phyloP scores from a whole-genome alignment of 768 basidiomycete genomes.

The Boletus pseudopeckii region DNA sequence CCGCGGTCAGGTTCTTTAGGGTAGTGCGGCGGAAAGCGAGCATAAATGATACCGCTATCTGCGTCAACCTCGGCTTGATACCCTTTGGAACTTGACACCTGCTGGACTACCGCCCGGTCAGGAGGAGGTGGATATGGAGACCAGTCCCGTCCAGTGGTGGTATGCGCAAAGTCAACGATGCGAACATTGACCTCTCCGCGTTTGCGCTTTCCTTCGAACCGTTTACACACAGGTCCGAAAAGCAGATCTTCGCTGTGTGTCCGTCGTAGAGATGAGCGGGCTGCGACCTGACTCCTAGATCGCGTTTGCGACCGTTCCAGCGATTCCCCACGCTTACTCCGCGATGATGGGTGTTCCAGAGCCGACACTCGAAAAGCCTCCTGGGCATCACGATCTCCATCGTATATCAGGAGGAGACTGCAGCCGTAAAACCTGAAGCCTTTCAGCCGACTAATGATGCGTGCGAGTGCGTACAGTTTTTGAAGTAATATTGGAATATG shows the following conservation, averaged over 20 bases:
- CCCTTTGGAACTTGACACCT: conserved; percentile 61
- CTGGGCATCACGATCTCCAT: conserved; percentile 89
- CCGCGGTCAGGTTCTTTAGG: conserved; percentile 89
- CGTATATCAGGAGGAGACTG: conserved; percentile 94
- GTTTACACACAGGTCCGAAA: conserved; percentile 60
- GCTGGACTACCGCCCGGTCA: conserved; percentile 38
- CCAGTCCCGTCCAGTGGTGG: conserved; percentile 94
- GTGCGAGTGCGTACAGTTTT: conserved; percentile 91
- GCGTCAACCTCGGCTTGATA: conserved; percentile 83
- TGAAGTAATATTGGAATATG: conserved; percentile 90
- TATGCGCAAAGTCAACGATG: conserved; percentile 98
- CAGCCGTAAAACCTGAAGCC: conserved; percentile 99
- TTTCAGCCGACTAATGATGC: conserved; percentile 82
- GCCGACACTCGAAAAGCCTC: conserved; percentile 62
- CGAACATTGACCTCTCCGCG: conserved; percentile 93
- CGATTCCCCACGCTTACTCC: conserved; percentile 75
- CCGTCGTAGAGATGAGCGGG: conserved; percentile 54
- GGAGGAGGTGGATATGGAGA: conserved; percentile 54
- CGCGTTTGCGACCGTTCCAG: conserved; percentile 54
- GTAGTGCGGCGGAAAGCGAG: conserved; percentile 92
- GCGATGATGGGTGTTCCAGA: conserved; percentile 60
- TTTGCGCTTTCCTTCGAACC: conserved; percentile 62
- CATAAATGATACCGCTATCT: conserved; percentile 79
- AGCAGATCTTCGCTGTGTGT: conserved; percentile 80
- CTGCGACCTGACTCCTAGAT: conserved; percentile 41